Conservation (phyloP, 495 filamentous ascomycete genomes). For the Xylaria venustula region DNA sequence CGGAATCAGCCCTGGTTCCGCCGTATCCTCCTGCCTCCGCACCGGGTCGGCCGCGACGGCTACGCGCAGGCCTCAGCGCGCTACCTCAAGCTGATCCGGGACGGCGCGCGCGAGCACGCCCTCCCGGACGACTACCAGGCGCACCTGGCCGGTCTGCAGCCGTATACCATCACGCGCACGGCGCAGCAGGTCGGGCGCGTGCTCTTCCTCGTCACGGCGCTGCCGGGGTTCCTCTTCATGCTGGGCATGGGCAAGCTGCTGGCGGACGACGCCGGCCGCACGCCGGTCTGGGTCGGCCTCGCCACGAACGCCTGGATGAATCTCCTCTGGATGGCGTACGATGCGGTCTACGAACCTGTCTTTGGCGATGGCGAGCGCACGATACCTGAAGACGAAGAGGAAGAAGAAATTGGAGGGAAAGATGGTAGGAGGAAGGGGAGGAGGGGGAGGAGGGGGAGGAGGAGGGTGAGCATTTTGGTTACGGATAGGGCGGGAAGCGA, state of each 20-base stretch:
- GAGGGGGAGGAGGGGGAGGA: neutral
- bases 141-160: constrained; percentile 63
- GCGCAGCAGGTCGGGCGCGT: constrained; percentile 64
- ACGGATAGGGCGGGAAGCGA: neutral
- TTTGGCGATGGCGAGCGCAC: constrained; percentile 94
- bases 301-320: constrained; percentile 48
- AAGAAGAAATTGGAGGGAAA: no score
- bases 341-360: constrained; percentile 58
- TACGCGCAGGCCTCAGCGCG: constrained; percentile 81
- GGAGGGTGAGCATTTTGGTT: no score
- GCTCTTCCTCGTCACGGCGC: constrained; percentile 60
- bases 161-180: constrained; percentile 66
- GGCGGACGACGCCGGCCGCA: constrained; percentile 61
- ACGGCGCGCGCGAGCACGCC: constrained; percentile 73
- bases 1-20: constrained; percentile 27
- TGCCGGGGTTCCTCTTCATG: constrained; percentile 54
- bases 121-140: constrained; percentile 71
- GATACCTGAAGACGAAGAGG: constrained; percentile 26
- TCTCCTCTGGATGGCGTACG: constrained; percentile 72
- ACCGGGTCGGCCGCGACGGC: constrained; percentile 55
- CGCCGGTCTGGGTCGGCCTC: constrained; percentile 63
- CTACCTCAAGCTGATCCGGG: constrained; percentile 74
- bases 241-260: constrained; percentile 49
- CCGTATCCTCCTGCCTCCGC: constrained; percentile 34
- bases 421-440: neutral